Conservation (phyloP, 202 grass and related monocot species). For the Eragrostis tef region DNA sequence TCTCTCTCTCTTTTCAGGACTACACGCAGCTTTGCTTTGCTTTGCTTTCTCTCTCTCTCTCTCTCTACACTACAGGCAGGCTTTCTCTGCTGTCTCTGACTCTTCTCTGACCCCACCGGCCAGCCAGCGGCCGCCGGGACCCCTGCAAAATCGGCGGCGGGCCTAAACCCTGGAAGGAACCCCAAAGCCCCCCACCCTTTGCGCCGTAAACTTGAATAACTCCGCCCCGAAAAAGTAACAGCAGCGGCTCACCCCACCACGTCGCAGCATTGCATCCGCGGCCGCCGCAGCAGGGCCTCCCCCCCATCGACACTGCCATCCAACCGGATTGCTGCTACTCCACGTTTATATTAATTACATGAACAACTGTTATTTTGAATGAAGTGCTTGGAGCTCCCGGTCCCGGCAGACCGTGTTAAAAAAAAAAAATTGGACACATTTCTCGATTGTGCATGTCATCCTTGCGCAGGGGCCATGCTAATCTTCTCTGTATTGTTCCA, state of each 20-base stretch:
- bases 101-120: slow-evolving; percentile 49
- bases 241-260: slow-evolving; percentile 50
- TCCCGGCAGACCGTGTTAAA: too few relatives aligned
- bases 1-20: background rate
- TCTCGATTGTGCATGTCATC: too few relatives aligned
- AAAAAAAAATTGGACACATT: too few relatives aligned
- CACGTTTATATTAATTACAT: too few relatives aligned
- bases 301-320: too few relatives aligned
- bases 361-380: too few relatives aligned
- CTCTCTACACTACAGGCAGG: background rate
- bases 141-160: slow-evolving; percentile 42
- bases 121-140: slow-evolving; percentile 38
- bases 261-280: slow-evolving; percentile 53
- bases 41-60: background rate
- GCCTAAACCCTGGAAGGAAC: slow-evolving; percentile 43
- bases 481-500: too few relatives aligned
- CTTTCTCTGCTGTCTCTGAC: background rate
- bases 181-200: slow-evolving; percentile 24
- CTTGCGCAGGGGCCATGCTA: too few relatives aligned
- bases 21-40: background rate
- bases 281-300: background rate
- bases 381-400: too few relatives aligned
- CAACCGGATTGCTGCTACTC: too few relatives aligned
- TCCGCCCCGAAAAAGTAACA: slow-evolving; percentile 13
- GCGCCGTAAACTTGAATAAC: slow-evolving; percentile 27